These are phyloP conservation scores for Vishniacozyma victoriae DNA, from an alignment of 768 basidiomycete genomes.

Conservation along the genomic window DNA sequence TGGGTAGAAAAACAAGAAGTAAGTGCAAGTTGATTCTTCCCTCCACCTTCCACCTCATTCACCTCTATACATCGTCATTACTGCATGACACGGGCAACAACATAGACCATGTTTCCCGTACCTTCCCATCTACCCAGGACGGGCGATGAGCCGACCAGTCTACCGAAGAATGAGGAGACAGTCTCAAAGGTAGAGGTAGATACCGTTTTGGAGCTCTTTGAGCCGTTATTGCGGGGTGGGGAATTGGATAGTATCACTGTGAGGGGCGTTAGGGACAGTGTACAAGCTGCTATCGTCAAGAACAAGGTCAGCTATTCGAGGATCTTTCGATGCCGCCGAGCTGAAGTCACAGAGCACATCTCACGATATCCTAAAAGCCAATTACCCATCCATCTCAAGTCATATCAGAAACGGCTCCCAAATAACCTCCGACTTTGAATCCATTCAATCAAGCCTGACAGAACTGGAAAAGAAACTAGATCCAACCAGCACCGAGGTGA, in stretches of 20 bases:
- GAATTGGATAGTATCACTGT: too few species aligned
- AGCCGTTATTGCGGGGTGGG: conserved; percentile 22
- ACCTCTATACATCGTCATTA: too few species aligned
- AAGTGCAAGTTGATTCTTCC: neutral
- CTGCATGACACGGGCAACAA: too few species aligned
- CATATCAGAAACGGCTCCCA: conserved; percentile 66
- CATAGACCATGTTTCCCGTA: conserved; percentile 33
- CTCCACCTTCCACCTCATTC: too few species aligned
- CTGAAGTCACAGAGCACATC: conserved; percentile 13
- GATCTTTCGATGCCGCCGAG: too few species aligned
- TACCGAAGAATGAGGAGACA: too few species aligned
- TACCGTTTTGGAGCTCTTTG: conserved; percentile 26
- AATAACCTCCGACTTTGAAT: conserved; percentile 60
- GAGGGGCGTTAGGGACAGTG: conserved; percentile 49
- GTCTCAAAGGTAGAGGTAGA: too few species aligned
- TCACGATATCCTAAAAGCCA: conserved; percentile 22
- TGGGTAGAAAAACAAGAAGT: too few species aligned
- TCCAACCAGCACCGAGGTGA: conserved; percentile 13
- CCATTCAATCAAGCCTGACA: conserved; percentile 59
- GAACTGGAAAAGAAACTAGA: conserved; percentile 55
- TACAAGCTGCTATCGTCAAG: conserved; percentile 63
- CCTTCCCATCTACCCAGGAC: conserved; percentile 28
- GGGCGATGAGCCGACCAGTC: conserved; percentile 17
- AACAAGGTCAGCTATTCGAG: conserved; percentile 58
- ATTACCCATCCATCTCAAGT: conserved; percentile 50